Base-by-base conservation (phyloP, 2,329 filamentous ascomycete genomes). In the Alternaria tenuissima region DNA sequence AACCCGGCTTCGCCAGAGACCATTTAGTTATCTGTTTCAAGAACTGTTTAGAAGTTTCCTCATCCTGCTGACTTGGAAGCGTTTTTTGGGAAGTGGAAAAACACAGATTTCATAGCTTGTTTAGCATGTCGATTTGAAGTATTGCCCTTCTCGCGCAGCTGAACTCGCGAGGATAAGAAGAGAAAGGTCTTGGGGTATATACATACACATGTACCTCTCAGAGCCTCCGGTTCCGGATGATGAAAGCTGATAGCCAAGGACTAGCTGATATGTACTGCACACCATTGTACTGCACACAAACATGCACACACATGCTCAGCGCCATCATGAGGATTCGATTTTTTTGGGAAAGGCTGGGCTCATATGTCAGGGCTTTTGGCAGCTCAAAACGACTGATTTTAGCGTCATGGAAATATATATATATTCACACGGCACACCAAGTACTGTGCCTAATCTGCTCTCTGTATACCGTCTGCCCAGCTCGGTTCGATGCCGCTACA, bases 401-500 rank as follows among this genome's bases (percentile, higher is more conserved):
- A 0, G 24, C 24, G 5, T 24, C 12, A 24, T 42, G 12, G 11
- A 9, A 24, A 24, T 0, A 22, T 24, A 5, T 24, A 2, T 3
- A 16, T 12, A 16, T 42, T 24, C 18, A 0, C 20, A 8, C 9
- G 22, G 11, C 14, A 24, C 11, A 3, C 16, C 16, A 38, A 5
- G 26, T 14, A 7, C 5, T 26, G 14, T 14, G 20, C 8, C 41
- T 48, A 64, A 44, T 65, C 60, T 14, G 41, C 38, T 32, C 55
- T 52, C 38, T 65, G 58, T 18, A 63, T 80, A 56, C 75, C 76
- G 67, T 84, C 82, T 44, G 75, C 75, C 81, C 84, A 84, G 67
- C 82, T 85, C 11, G 84, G 81, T 59, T 76, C 74, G 60, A 86
- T 82, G 2, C 73, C 76, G 46, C 71, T 73, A 70, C 84, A 86